phyloP scores from a whole-genome alignment of 2,329 filamentous ascomycete genomes.

The Ophiosphaerella korrae region DNA sequence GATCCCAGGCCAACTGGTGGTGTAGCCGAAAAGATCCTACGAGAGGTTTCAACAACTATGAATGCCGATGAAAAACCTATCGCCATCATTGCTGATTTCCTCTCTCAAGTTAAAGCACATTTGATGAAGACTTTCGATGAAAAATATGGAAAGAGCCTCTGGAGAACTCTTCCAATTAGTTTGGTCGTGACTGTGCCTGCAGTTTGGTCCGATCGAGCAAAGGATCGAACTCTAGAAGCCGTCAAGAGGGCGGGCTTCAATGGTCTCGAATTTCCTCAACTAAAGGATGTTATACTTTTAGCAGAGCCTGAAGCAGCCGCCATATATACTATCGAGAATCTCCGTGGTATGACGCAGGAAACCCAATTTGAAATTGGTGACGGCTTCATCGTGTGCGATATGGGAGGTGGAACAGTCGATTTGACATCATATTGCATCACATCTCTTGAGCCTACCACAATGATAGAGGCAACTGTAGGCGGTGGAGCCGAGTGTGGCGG shows the following conservation, averaged over 20 bases:
- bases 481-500: constrained; percentile 35
- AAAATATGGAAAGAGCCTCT: constrained; percentile 23
- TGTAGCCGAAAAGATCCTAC: constrained; percentile 20
- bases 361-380: constrained; percentile 16
- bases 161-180: constrained; percentile 21
- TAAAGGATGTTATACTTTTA: constrained; percentile 10
- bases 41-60: constrained; percentile 9
- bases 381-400: constrained; percentile 36
- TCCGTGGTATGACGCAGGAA: constrained; percentile 17
- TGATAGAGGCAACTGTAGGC: constrained; percentile 32
- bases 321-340: constrained; percentile 25
- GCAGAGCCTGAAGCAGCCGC: constrained; percentile 38
- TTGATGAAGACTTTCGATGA: constrained; percentile 27
- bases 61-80: constrained; percentile 18
- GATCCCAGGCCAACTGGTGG: constrained; percentile 21
- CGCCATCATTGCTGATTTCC: constrained; percentile 38
- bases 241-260: constrained; percentile 29
- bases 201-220: constrained; percentile 32
- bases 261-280: neutral
- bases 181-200: constrained; percentile 33
- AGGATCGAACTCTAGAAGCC: constrained; percentile 23
- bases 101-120: constrained; percentile 25
- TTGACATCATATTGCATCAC: constrained; percentile 30
- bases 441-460: constrained; percentile 4
- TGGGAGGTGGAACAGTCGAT: constrained; percentile 40